Evolutionary conservation across 257 asterid genomes (phyloP), one percentile per base, ranked within the genome.

Genomic region (Eustoma russellianum): DNA sequence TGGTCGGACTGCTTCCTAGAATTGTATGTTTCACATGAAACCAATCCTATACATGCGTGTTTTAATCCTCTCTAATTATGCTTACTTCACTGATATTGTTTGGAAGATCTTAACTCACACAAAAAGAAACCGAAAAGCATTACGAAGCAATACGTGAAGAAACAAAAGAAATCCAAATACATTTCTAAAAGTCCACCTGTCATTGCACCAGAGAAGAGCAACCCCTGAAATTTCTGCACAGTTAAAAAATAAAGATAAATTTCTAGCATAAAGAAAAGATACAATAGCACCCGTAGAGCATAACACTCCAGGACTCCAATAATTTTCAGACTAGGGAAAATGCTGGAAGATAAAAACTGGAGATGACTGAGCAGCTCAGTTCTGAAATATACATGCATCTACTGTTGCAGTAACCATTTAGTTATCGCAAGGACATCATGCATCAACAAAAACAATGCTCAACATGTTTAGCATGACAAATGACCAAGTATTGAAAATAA

Each of bases 211-310:
- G 78, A 74, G 43, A 51, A 54, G 11, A 79, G 51, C 65, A 69
- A 62, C 50, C 77, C 81, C 63, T 74, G 69, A 58, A 74, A 64
- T 79, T 74, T 91, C 96, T 91, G 88, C 83, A 79, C 7, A 63
- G 49, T 59, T 38, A 38, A 7, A 38, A 38, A 11, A 38, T 2
- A 38, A 11, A 38, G 43, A 38, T 7, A 38, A 38, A 7, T 24
- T 24, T 24, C 30, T 24, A 2, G 43, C 43, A 38, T 7, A 8
- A 38, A 38, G 11, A 38, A 38, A 38, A 38, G 11, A 38, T 7
- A 38, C 7, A n/a, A n/a, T n/a, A n/a, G n/a, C n/a, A n/a, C 43
- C 12, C 7, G 43, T 24, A 24, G 30, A 0, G 30, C 30, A 24
- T 2, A 24, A 24, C 30, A 24, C 43, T 38, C 43, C 43, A 38